Percentiles rank a stretch among this genome's conserved stretches.
Conservation (phyloP, 306 rosid genomes). For the Corylus heterophylla region DNA sequence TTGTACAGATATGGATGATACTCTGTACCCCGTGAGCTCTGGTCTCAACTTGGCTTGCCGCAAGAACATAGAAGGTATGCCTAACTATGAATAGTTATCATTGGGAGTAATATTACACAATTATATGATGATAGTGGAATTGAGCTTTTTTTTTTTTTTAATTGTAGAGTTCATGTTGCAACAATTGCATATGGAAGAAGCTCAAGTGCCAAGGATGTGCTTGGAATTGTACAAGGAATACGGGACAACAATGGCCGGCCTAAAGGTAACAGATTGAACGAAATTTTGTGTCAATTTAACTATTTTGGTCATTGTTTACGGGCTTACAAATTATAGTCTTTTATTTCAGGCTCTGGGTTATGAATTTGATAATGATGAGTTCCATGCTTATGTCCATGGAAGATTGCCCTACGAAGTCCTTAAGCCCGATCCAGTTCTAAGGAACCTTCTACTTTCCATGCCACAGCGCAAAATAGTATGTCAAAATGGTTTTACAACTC, state of each 20-base stretch:
- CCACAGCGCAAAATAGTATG: conserved; percentile 87
- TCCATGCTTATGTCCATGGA: conserved; percentile 75
- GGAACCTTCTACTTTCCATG: conserved; percentile 81
- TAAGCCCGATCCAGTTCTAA: conserved; percentile 67
- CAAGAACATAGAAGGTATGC: conserved; percentile 67
- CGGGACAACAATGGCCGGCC: conserved; percentile 94
- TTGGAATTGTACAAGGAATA: conserved; percentile 62
- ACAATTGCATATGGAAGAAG: conserved; percentile 62
- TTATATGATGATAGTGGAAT: conserved; percentile 1
- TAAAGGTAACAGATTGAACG: conserved; percentile 48
- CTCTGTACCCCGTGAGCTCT: conserved; percentile 77
- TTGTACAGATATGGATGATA: conserved; percentile 80
- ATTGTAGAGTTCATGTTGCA: conserved; percentile 70
- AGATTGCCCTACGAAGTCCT: conserved; percentile 67
- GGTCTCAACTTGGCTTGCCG: conserved; percentile 78
- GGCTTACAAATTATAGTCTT: conserved; percentile 19
- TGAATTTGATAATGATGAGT: conserved; percentile 75
- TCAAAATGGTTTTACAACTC: background rate
- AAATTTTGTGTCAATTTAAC: background rate
- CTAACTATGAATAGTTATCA: background rate
- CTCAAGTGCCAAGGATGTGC: conserved; percentile 72
- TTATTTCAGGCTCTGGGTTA: conserved; percentile 61
- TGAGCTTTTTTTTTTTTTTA: background rate
- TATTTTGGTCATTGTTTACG: background rate
- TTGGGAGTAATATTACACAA: background rate